These are phyloP conservation scores for Clathrus columnatus DNA, from an alignment of 768 basidiomycete species.

Conservation along the genomic window DNA sequence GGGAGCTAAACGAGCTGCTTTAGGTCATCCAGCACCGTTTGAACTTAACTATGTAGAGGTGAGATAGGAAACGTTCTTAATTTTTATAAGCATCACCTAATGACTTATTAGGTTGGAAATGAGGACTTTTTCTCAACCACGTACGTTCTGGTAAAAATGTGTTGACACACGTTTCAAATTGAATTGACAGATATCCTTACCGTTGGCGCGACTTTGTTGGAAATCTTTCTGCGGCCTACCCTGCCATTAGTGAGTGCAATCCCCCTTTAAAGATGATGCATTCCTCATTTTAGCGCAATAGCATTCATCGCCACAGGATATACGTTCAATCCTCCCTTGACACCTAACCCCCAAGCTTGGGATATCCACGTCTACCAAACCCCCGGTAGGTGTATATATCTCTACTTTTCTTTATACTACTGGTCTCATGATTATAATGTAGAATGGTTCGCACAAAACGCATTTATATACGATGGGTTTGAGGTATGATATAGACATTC, in stretches of 20 bases:
- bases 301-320: constrained; percentile 50
- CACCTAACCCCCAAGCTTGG: constrained; percentile 42
- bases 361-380: constrained; percentile 54
- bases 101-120: constrained; percentile 38
- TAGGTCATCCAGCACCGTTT: constrained; percentile 49
- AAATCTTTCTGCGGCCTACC: constrained; percentile 39
- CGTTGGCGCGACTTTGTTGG: constrained; percentile 44
- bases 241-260: constrained; percentile 37
- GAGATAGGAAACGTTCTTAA: background rate
- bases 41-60: constrained; percentile 25
- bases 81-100: background rate
- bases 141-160: background rate
- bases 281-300: constrained; percentile 20
- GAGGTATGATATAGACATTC: constrained; percentile 20
- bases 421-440: background rate
- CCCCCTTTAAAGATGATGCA: background rate
- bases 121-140: constrained; percentile 40
- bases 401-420: background rate
- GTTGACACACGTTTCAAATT: background rate
- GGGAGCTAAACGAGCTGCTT: constrained; percentile 44
- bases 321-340: constrained; percentile 35
- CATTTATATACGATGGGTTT: constrained; percentile 45
- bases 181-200: constrained; percentile 35
- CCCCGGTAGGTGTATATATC: constrained; percentile 30
- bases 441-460: constrained; percentile 38